Conservation (phyloP, 78 protist genomes). For the slime mould (Dictyostelium discoideum) region DNA sequence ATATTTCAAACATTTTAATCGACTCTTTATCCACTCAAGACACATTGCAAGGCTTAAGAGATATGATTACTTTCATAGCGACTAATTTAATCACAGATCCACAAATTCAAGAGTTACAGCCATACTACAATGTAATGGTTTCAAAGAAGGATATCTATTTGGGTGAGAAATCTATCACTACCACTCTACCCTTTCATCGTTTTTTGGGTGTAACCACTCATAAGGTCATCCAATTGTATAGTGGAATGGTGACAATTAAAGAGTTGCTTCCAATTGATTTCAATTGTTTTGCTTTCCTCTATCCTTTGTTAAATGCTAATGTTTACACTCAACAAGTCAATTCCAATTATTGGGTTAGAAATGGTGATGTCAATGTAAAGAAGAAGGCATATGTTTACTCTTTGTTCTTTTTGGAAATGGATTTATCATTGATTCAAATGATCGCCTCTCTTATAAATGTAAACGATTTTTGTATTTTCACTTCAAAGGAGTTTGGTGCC, state of each 20-base stretch:
- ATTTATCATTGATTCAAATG: conserved; percentile 57
- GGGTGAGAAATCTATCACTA: conserved; percentile 19
- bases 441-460: conserved; percentile 12
- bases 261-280: conserved; percentile 6
- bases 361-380: conserved; percentile 12
- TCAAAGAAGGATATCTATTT: conserved; percentile 8
- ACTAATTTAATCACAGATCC: neutral
- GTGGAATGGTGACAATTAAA: neutral
- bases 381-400: conserved; percentile 25
- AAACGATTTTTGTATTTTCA: conserved; percentile 41
- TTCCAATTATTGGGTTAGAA: conserved; percentile 56
- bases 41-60: neutral
- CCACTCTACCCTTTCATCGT: conserved; percentile 28
- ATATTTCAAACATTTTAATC: conserved; percentile 29
- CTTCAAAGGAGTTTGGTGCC: conserved; percentile 60
- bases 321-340: conserved; percentile 43
- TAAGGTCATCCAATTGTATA: neutral
- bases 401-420: conserved; percentile 49
- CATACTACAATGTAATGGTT: conserved; percentile 3
- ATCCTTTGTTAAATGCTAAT: conserved; percentile 19
- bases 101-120: neutral
- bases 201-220: conserved; percentile 5
- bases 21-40: neutral
- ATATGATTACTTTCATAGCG: neutral
- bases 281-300: neutral